Evolutionary conservation across 2,329 filamentous ascomycete genomes (phyloP), one percentile per base, ranked within the genome.

Genomic region (Fusarium duplospermum): DNA sequence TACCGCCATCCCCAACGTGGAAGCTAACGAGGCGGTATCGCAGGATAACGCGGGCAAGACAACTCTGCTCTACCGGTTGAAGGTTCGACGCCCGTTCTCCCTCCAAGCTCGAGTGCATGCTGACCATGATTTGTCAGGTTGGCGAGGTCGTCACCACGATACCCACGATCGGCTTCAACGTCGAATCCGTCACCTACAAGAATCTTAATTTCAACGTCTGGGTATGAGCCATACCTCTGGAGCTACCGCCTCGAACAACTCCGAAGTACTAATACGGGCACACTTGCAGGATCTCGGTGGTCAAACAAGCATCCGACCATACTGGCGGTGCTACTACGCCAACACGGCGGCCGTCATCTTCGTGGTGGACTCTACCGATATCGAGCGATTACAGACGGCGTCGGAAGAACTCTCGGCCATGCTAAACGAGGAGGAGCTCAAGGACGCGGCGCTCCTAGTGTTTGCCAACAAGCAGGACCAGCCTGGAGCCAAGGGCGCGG

Each of bases 381-480:
- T 98, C 81, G 96, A 98, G 81, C 93, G 96, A 74, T 86, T 99
- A 75, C 92, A 94, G 75, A 99, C 95, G 22, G 96, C 96, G 4
- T 92, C 94, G 4, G 96, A 98, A 82, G 96, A 99, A 85, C 86
- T 99, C 65, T 90, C 93, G 66, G 94, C 95, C 18, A 99, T 99
- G 96, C 86, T 99, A 73, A 97, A 97, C 81, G 96, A 99, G 85
- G 96, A 98, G 75, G 96, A 99, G 84, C 89, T 99, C 64, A 93
- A 94, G 81, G 96, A 98, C 80, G 96, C 96, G 14, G 92, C 95
- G 24, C 86, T 99, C 64, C 86, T 99, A 64, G 96, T 99, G 13
- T 99, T 98, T 84, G 96, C 96, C 80, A 99, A 99, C 86, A 99
- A 99, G 87, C 96, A 99, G 84, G 96, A 99, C 85, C 95, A 98